Evolutionary conservation across 2,329 filamentous ascomycete genomes (phyloP), one percentile per base, ranked within the genome.

Genomic region (Emmonsiellopsis sp.): DNA sequence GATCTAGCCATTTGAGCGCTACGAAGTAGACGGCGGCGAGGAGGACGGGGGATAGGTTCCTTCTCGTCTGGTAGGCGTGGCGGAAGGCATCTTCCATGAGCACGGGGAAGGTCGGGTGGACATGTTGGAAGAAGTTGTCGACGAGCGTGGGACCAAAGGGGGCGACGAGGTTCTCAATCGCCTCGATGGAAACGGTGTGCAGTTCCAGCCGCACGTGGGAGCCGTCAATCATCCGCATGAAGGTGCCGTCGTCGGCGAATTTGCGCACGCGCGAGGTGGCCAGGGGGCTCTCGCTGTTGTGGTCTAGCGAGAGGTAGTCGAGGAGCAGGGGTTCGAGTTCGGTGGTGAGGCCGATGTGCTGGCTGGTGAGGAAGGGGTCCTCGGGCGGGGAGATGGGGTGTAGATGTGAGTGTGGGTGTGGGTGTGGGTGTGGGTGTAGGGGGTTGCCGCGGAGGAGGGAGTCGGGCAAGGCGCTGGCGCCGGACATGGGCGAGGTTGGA

Each of bases 1-100:
- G 52, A 27, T 88, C 83, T 84, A 90, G 93, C 84, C 90, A 95
- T 67, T 92, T 90, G 63, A 94, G 80, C 7, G 90, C 88, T 27
- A 95, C 74, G 27, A 95, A 82, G 63, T 95, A 76, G n/a, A 73
- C 68, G 1, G 71, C 64, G 2, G 69, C 65, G 3, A 73, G 57
- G 5, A 73, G 60, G 13, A 71, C 59, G 7, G 71, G 71, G 2
- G 69, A 67, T 14, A 73, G 54, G 27, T 64, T 64, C 31, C 64
- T 64, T 33, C 69, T 62, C n/a, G 68, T 65, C 13, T 67, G 67
- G 53, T 74, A 73, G 36, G 71, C 65, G 53, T 71, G 68, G 21
- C 71, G 71, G 57, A 74, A 74, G 9, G 67, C 62, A 55, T 71
- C 66, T 53, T 73, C 71, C 56, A 71, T 65, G 52, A 73, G 56